Conservation (phyloP, 129 eudicot species). For the Flaveria brownii region DNA sequence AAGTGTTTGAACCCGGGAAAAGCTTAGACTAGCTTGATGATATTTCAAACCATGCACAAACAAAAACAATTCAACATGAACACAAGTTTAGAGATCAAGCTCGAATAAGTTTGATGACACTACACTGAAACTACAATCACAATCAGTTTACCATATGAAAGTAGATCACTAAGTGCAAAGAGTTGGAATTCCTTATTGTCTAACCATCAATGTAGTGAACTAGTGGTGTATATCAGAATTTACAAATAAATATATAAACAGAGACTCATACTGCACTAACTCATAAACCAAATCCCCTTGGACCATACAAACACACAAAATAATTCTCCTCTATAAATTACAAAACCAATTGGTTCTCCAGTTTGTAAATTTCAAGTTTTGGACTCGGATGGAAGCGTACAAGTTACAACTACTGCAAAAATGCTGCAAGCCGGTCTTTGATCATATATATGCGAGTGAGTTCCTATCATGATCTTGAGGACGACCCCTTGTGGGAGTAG, state of each 20-base stretch:
- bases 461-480: constrained; percentile 85
- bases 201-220: not conserved
- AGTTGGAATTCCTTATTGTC: constrained; percentile 22
- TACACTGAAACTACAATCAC: not conserved
- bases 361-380: constrained; percentile 8
- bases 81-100: too few species aligned
- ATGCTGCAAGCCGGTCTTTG: not conserved
- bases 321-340: constrained; percentile 25
- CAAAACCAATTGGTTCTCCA: constrained; percentile 11
- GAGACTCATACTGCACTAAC: constrained; percentile 15
- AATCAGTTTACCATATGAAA: not conserved
- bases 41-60: not conserved
- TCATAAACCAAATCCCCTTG: not conserved
- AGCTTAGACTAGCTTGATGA: too few species aligned
- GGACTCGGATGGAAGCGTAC: constrained; percentile 9
- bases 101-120: too few species aligned
- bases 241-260: constrained; percentile 28
- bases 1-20: too few species aligned
- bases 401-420: constrained; percentile 17
- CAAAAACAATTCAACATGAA: not conserved
- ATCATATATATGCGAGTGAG: constrained; percentile 87
- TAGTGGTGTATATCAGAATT: constrained; percentile 11
- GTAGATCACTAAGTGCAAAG: not conserved
- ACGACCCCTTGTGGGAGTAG: constrained; percentile 95
- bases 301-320: constrained; percentile 20